A percentile compares a stretch with the other conserved stretches of the same genome.
phyloP scores from a whole-genome alignment of 257 asterid genomes.

The Mitragyna speciosa region DNA sequence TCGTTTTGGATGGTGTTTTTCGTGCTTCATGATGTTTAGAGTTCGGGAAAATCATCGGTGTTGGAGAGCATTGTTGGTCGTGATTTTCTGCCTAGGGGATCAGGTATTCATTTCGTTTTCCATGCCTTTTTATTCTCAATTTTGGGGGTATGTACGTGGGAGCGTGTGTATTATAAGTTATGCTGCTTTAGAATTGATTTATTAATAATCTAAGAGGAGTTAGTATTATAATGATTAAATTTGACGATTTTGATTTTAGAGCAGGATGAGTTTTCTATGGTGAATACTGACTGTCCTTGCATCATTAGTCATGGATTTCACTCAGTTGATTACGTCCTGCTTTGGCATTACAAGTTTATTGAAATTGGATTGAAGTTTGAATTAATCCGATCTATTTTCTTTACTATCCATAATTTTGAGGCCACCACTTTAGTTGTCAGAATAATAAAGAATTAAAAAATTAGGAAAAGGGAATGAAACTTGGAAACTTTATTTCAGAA shows the following conservation, averaged over 20 bases:
- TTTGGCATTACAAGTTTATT: neutral
- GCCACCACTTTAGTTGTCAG: no score
- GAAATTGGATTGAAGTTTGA: neutral
- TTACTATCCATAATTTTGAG: neutral
- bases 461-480: neutral
- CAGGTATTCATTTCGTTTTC: conserved; percentile 23
- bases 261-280: neutral
- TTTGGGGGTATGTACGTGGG: neutral
- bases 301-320: neutral
- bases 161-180: neutral
- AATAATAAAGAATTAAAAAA: no score
- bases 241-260: neutral
- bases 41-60: conserved; percentile 52
- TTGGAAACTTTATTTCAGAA: no score
- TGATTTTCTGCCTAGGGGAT: conserved; percentile 51
- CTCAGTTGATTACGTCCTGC: neutral
- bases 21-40: conserved; percentile 21
- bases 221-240: neutral
- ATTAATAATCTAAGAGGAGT: neutral
- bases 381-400: neutral
- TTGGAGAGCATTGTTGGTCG: conserved; percentile 49
- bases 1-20: neutral
- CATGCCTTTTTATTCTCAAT: neutral
- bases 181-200: neutral
- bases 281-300: neutral